A percentile compares a stretch with the other conserved stretches of the same genome.
Conservation (phyloP, 768 basidiomycete genomes). For the Tulasnella calospora region DNA sequence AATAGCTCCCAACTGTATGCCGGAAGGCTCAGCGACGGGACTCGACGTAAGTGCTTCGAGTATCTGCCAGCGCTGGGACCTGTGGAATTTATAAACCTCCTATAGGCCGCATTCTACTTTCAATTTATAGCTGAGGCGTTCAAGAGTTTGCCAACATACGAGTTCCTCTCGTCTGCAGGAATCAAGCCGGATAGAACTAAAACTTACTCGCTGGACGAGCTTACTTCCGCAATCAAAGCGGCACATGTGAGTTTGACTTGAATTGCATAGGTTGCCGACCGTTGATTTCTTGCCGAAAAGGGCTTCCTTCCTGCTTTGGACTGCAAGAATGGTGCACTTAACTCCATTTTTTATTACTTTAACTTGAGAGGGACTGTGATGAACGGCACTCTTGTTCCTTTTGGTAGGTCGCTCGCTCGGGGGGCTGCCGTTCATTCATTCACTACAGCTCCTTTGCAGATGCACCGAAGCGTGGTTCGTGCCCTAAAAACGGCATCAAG, state of each 20-base stretch:
- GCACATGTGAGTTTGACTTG: no score
- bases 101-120: constrained; percentile 3
- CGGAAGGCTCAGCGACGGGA: neutral
- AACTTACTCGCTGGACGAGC: neutral
- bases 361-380: constrained; percentile 46
- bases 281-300: constrained; percentile 32
- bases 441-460: neutral
- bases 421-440: neutral
- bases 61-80: neutral
- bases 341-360: constrained; percentile 56
- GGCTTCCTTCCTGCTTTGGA: constrained; percentile 48
- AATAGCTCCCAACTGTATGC: neutral
- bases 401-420: neutral
- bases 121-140: neutral
- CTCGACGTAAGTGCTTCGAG: neutral
- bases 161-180: neutral
- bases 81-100: neutral
- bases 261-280: no score
- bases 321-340: constrained; percentile 46
- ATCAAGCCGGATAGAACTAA: neutral
- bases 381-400: constrained; percentile 45
- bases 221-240: neutral
- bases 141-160: neutral
- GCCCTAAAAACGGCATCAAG: neutral
- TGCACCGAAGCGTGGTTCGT: neutral